A percentile compares a stretch with the other conserved stretches of the same genome.
These are phyloP conservation scores for Alternaria infectoria DNA, from an alignment of 2,329 filamentous ascomycete genomes.

Conservation along the genomic window DNA sequence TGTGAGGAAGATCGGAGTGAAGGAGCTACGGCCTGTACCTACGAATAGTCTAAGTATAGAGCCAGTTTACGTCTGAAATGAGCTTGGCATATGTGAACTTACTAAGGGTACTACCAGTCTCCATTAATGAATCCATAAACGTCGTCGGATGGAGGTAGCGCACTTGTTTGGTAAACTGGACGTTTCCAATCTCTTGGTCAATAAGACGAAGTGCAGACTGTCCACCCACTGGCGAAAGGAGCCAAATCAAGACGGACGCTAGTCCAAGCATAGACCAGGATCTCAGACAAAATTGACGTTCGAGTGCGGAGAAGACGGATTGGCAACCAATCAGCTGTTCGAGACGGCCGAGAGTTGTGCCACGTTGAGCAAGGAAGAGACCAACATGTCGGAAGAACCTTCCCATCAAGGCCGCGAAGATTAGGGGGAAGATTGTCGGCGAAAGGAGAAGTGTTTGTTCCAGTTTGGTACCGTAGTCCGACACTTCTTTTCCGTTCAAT, in stretches of 20 bases:
- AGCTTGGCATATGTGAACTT: not conserved
- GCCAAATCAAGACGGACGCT: slow-evolving; percentile 31
- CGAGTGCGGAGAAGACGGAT: slow-evolving; percentile 39
- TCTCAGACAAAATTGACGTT: slow-evolving; percentile 36
- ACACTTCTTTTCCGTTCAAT: slow-evolving; percentile 25
- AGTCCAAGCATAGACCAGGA: slow-evolving; percentile 34
- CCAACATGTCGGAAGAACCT: slow-evolving; percentile 34
- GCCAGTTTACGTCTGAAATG: not conserved
- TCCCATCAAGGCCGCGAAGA: slow-evolving; percentile 41
- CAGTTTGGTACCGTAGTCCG: slow-evolving; percentile 16
- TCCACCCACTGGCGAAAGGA: slow-evolving; percentile 38
- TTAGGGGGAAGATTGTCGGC: slow-evolving; percentile 38
- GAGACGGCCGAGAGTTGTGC: slow-evolving; percentile 34
- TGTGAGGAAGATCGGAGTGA: slow-evolving; percentile 28
- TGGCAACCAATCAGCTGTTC: slow-evolving; percentile 39
- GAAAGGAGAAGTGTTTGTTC: slow-evolving; percentile 20
- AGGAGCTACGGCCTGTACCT: slow-evolving; percentile 24
- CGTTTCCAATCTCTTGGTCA: slow-evolving; percentile 15
- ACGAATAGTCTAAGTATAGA: not conserved
- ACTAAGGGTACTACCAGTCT: slow-evolving; percentile 15
- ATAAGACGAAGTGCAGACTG: slow-evolving; percentile 39
- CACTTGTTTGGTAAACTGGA: slow-evolving; percentile 16
- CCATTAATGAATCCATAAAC: slow-evolving; percentile 13
- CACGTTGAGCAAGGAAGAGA: slow-evolving; percentile 35
- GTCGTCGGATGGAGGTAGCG: slow-evolving; percentile 28